phyloP scores from a whole-genome alignment of 2,329 filamentous ascomycete species.

The Basipetospora sp. region DNA sequence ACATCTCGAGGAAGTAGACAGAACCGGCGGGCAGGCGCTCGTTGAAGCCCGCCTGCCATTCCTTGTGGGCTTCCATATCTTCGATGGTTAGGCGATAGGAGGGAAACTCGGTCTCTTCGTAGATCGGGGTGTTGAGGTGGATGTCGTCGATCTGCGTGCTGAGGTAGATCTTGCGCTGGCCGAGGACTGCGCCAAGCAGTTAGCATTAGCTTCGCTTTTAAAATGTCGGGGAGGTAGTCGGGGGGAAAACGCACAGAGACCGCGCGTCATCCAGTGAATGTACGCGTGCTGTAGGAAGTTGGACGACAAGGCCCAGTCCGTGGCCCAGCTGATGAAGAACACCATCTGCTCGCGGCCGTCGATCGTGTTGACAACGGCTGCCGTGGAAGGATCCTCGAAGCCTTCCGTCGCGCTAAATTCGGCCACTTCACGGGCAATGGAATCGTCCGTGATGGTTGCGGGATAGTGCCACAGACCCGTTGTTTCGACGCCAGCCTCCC shows the following conservation, averaged over 20 bases:
- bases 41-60: constrained; percentile 28
- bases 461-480: constrained; percentile 44
- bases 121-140: constrained; percentile 39
- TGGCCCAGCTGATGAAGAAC: constrained; percentile 39
- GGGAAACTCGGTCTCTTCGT: constrained; percentile 20
- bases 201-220: not conserved
- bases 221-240: constrained; percentile 7
- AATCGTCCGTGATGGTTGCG: constrained; percentile 37
- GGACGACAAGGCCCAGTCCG: constrained; percentile 31
- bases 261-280: constrained; percentile 48
- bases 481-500: constrained; percentile 31
- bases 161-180: constrained; percentile 38
- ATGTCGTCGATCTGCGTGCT: constrained; percentile 49
- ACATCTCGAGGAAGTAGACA: constrained; percentile 36
- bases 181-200: constrained; percentile 29
- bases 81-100: constrained; percentile 33
- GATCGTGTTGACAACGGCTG: constrained; percentile 46
- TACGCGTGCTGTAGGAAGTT: constrained; percentile 47
- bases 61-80: constrained; percentile 32
- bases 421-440: constrained; percentile 38
- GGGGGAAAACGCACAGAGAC: constrained; percentile 23
- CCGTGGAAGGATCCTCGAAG: constrained; percentile 24
- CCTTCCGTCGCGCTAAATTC: constrained; percentile 31
- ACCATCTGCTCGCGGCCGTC: constrained; percentile 43
- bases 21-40: constrained; percentile 35